Conservation (phyloP, 164 flowering plant genomes). For the Brasenia schreberi region DNA sequence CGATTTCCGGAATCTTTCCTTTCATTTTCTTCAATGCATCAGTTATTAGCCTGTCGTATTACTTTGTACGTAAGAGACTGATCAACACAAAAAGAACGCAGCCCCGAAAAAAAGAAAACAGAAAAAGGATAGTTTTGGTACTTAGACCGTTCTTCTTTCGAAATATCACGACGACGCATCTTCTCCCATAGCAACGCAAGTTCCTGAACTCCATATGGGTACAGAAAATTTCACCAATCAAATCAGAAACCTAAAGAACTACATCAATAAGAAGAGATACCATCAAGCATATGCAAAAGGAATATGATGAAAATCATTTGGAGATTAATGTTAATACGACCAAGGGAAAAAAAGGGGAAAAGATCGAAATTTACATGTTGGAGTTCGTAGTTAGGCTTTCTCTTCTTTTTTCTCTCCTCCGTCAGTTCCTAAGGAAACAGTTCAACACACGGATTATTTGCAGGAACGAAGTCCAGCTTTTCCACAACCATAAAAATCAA, state of each 20-base stretch:
- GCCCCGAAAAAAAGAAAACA: not conserved
- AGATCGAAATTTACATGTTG: conserved; percentile 41
- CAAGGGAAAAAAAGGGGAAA: not conserved
- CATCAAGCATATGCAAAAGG: no score
- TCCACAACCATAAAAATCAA: not conserved
- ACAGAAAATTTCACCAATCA: not conserved
- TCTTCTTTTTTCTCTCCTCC: conserved; percentile 78
- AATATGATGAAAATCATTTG: no score
- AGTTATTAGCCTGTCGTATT: conserved; percentile 41
- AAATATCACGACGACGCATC: conserved; percentile 69
- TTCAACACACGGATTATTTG: not conserved
- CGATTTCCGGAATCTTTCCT: conserved; percentile 85
- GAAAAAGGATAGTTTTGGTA: conserved; percentile 13
- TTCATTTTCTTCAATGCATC: conserved; percentile 82
- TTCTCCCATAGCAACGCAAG: conserved; percentile 87
- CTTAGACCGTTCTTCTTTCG: conserved; percentile 83
- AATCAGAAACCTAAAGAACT: not conserved
- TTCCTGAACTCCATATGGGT: conserved; percentile 32
- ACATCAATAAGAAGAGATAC: not conserved
- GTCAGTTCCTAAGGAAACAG: conserved; percentile 47
- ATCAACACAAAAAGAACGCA: not conserved
- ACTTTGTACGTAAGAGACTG: not conserved
- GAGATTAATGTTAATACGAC: not conserved
- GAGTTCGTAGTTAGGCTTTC: conserved; percentile 71
- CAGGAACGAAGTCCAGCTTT: not conserved